Evolutionary conservation across 495 filamentous ascomycete genomes (phyloP).

Genomic region (Penicillium subrubescens): DNA sequence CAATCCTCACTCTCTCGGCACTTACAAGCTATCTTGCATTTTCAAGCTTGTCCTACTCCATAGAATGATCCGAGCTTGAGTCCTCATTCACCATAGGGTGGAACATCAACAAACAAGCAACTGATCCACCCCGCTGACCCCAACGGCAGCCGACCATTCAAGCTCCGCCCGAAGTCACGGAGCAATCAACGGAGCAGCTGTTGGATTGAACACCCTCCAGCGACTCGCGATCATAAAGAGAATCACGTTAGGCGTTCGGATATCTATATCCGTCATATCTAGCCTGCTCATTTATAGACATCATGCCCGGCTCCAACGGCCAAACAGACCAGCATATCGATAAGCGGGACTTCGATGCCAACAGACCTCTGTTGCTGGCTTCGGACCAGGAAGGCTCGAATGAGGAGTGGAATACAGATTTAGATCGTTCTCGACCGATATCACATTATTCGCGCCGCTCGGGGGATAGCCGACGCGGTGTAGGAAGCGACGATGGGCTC

Average conservation of each 20-base stretch:
- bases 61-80: slow-evolving; percentile 6
- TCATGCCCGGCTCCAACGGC: slow-evolving; percentile 35
- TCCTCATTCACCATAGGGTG: slow-evolving; percentile 25
- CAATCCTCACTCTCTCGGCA: neutral
- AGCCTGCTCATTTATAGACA: slow-evolving; percentile 5
- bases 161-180: slow-evolving; percentile 13
- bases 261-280: neutral
- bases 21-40: neutral
- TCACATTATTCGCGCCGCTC: slow-evolving; percentile 27
- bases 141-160: slow-evolving; percentile 15
- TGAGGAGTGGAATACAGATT: slow-evolving; percentile 11
- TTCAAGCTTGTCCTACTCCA: neutral
- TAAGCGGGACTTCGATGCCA: slow-evolving; percentile 63
- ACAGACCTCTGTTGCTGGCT: slow-evolving; percentile 48
- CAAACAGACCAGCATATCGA: slow-evolving; percentile 38
- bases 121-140: slow-evolving; percentile 35
- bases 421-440: slow-evolving; percentile 19
- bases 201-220: slow-evolving; percentile 1
- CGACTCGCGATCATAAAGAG: neutral
- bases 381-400: slow-evolving; percentile 31
- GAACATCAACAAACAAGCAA: slow-evolving; percentile 21
- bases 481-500: slow-evolving; percentile 54
- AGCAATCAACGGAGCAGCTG: neutral
- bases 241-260: neutral
- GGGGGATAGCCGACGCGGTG: slow-evolving; percentile 3